Base-by-base conservation (phyloP, 441 rosid species). In the Eutrema salsugineum region DNA sequence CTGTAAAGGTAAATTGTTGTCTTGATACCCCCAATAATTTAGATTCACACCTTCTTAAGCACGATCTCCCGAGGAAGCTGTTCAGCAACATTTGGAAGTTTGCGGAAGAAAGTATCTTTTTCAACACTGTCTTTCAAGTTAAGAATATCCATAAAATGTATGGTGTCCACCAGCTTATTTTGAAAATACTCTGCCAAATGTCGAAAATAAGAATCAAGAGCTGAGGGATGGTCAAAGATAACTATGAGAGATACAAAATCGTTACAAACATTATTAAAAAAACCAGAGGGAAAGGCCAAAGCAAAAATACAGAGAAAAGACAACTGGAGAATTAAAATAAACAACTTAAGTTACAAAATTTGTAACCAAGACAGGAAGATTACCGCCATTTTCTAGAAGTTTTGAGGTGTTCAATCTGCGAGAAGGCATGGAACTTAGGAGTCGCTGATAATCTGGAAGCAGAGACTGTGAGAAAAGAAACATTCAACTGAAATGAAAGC, bases 361-460 rank as follows among this genome's bases (percentile, higher is more conserved):
- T 54, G 44, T 55, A 63, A 76, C 38, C 46, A 48, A 46, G 75
- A 76, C 32, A 60, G 17, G 20, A 51, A 72, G 66, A 89, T 82
- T 68, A 96, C 99, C 98, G 68, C 99, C 88, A 78, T 95, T 93
- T 82, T 96, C 99, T 65, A 93, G 73, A 71, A 96, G 97, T 81
- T 96, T 96, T 53, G 98, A 81, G 66, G 97, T 81, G 81, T 96
- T 96, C 89, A 96, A 79, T 85, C 99, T 96, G 79, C 99, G 99
- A 75, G 98, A 86, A 71, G 99, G 98, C 88, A 79, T 83, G 77
- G 99, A 96, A 83, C 99, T 96, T 82, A 96, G 84, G 62, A 96
- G 93, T 69, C 99, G 91, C 88, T 96, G 99, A 82, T 96, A 96
- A 91, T 96, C 99, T 84, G 96, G 98, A 90, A 96, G 99, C 83